Evolutionary conservation across 768 basidiomycete species (phyloP).

Genomic region (Neoboletus magnificus): DNA sequence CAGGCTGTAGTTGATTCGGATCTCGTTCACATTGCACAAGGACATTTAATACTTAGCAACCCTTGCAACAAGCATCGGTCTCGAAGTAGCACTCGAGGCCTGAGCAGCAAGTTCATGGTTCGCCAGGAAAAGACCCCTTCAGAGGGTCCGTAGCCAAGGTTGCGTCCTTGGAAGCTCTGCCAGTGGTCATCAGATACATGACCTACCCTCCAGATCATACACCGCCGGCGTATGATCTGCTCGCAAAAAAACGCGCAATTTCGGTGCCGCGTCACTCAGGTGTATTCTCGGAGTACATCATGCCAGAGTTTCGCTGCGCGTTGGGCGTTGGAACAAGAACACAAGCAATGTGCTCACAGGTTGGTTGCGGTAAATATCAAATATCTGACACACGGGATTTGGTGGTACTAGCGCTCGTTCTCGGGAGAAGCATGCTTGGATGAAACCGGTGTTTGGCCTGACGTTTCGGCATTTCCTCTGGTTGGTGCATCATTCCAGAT

Average conservation of each 20-base stretch:
- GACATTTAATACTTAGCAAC: too few relatives aligned
- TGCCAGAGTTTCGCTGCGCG: neutral
- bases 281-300: neutral
- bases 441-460: too few relatives aligned
- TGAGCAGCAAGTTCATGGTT: neutral
- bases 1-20: too few relatives aligned
- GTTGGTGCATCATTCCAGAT: neutral
- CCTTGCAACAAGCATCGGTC: too few relatives aligned
- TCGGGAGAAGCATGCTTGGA: neutral
- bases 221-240: neutral
- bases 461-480: neutral
- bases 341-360: neutral
- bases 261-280: neutral
- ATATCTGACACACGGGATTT: neutral
- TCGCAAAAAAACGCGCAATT: neutral
- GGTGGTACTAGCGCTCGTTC: neutral
- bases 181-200: neutral
- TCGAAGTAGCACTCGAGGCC: neutral
- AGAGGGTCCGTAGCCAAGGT: neutral
- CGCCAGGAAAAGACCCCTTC: neutral
- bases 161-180: neutral
- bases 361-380: too few relatives aligned
- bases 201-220: neutral
- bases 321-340: neutral
- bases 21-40: too few relatives aligned